Percentiles rank a stretch among this genome's conserved stretches.
Conservation (phyloP, 108 stramenopile genomes). For the Fistulifera solaris region DNA sequence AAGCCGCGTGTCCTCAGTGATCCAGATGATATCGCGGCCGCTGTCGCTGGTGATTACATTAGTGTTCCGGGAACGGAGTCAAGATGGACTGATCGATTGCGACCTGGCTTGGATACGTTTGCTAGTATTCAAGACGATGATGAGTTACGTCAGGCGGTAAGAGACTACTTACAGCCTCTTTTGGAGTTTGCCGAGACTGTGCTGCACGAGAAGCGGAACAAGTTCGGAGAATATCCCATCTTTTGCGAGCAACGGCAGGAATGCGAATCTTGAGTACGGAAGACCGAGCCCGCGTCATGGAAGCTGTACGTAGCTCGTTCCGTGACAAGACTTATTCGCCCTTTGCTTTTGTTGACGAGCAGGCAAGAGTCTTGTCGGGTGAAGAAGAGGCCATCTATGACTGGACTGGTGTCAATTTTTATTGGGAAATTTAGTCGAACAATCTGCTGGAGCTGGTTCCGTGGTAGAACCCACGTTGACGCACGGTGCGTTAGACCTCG, state of each 20-base stretch:
- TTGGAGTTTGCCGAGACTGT: constrained; percentile 76
- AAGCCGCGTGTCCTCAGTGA: constrained; percentile 40
- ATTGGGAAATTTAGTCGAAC: constrained; percentile 50
- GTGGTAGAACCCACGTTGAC: constrained; percentile 43
- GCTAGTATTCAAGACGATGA: constrained; percentile 28
- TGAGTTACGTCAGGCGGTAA: constrained; percentile 35
- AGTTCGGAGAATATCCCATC: constrained; percentile 73
- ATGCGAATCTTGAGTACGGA: constrained; percentile 62
- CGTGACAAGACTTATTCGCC: constrained; percentile 38
- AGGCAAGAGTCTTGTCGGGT: constrained; percentile 75
- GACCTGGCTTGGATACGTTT: constrained; percentile 73
- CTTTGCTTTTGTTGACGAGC: constrained; percentile 64
- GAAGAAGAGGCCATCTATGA: constrained; percentile 92
- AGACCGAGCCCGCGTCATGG: constrained; percentile 42
- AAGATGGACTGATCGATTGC: constrained; percentile 78
- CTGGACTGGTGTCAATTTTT: constrained; percentile 81
- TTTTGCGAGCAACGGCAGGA: constrained; percentile 91
- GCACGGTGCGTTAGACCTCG: constrained; percentile 86
- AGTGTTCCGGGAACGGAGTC: constrained; percentile 61
- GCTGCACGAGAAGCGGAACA: constrained; percentile 51
- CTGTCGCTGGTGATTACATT: constrained; percentile 41
- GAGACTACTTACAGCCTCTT: constrained; percentile 66
- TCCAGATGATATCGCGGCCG: constrained; percentile 28
- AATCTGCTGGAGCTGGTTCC: constrained; percentile 48
- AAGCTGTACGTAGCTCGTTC: constrained; percentile 46